A percentile compares a stretch with the other conserved stretches of the same genome.
Conservation (phyloP, 345 rosid species). For the Carallia brachiata region DNA sequence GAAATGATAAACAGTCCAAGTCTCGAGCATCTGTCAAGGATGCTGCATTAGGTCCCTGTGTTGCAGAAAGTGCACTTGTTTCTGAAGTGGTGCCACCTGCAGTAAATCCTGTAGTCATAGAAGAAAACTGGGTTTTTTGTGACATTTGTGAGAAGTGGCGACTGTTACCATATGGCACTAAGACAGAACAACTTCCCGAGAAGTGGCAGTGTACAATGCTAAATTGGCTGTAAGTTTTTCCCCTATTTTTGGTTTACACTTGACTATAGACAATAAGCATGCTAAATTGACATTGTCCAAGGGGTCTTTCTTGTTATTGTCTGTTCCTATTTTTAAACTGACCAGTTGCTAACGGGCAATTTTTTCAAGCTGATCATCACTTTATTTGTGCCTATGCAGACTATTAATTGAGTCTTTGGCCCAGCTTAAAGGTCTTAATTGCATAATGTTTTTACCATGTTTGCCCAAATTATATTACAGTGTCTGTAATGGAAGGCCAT, state of each 20-base stretch:
- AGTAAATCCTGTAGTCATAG: slow-evolving; percentile 23
- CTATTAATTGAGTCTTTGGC: background rate
- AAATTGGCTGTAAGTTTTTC: slow-evolving; percentile 73
- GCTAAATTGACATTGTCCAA: no score
- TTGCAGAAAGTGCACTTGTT: slow-evolving; percentile 28
- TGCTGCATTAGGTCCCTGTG: slow-evolving; percentile 23
- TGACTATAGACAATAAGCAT: background rate
- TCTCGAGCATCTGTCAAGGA: slow-evolving; percentile 26
- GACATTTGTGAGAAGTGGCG: slow-evolving; percentile 72
- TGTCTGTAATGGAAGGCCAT: background rate
- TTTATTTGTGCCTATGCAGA: background rate
- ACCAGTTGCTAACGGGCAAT: background rate
- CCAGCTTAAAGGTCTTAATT: background rate
- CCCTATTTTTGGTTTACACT: background rate
- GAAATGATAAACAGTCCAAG: slow-evolving; percentile 25
- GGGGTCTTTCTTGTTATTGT: background rate
- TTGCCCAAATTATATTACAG: background rate
- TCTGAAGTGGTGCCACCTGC: slow-evolving; percentile 33
- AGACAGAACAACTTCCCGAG: slow-evolving; percentile 55
- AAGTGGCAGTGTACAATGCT: slow-evolving; percentile 80
- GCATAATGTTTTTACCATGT: background rate
- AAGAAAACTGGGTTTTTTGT: slow-evolving; percentile 62
- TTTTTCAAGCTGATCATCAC: background rate
- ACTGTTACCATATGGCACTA: slow-evolving; percentile 50
- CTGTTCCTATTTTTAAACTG: background rate